These are phyloP conservation scores for Daldinia vernicosa DNA, from an alignment of 495 filamentous ascomycete genomes.

Conservation along the genomic window DNA sequence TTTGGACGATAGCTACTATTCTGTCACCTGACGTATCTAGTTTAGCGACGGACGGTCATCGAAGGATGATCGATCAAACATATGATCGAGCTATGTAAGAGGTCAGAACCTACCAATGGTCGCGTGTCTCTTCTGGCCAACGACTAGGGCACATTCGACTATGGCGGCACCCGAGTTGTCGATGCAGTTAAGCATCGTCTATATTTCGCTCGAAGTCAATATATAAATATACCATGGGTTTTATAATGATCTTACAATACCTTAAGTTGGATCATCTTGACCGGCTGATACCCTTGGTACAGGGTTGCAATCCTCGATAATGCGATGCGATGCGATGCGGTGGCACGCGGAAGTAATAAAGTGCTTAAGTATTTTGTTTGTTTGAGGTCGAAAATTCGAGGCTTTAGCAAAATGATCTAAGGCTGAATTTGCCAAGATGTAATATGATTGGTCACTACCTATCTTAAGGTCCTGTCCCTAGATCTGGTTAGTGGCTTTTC, in stretches of 20 bases:
- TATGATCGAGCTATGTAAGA: neutral
- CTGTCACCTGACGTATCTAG: constrained; percentile 77
- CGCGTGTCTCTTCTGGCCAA: constrained; percentile 89
- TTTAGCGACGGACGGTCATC: constrained; percentile 8
- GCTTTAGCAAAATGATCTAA: constrained; percentile 32
- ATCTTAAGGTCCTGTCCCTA: neutral
- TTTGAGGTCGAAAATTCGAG: constrained; percentile 39
- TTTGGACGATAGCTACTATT: constrained; percentile 97
- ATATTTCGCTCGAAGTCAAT: constrained; percentile 18
- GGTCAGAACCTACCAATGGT: constrained; percentile 76
- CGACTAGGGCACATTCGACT: constrained; percentile 93
- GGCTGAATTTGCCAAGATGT: constrained; percentile 22
- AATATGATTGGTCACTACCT: constrained; percentile 25
- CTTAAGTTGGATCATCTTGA: constrained; percentile 98
- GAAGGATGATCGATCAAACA: neutral
- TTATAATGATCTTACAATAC: constrained; percentile 52
- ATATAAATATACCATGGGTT: constrained; percentile 23
- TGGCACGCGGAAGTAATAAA: neutral
- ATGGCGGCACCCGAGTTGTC: constrained; percentile 99
- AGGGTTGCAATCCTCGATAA: constrained; percentile 30
- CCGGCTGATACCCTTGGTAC: constrained; percentile 40
- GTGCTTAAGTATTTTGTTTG: constrained; percentile 8
- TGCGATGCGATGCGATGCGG: constrained; percentile 29
- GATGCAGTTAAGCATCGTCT: constrained; percentile 99
- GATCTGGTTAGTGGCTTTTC: constrained; percentile 9